Base-by-base conservation (phyloP, 805 yeast genomes). In the Cyberlindnera saturnus region DNA sequence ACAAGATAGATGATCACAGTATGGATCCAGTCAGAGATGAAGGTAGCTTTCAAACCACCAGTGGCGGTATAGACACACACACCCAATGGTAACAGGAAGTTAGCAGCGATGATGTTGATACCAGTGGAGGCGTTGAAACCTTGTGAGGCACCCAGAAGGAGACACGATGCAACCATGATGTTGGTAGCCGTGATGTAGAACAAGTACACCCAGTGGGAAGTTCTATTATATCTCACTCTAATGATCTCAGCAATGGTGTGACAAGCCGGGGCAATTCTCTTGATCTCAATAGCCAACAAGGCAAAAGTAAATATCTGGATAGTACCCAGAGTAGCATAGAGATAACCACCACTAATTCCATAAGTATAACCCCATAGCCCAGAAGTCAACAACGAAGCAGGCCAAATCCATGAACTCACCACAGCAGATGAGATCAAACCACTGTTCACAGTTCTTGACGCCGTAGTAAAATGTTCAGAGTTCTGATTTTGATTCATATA, bases 341-440 rank as follows among this genome's bases (percentile, higher is more conserved):
- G 49, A 40, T 57, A 66, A 0, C 68, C 64, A 30, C 70, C 73
- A 48, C 59, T 59, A n/a, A 73, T 54, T 19, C 77, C 77, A 50
- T 67, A 62, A 6, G 54, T 39, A 47, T 72, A 73, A 34, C 66
- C 56, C 70, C 70, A 62, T 4, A 65, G 56, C 2, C 69, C 62
- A 3, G 72, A 64, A 8, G 62, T 53, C 34, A 64, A 58, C 36
- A 65, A 57, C 28, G 68, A 71, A 36, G 70, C 67, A 6, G 72
- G 69, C 73, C 75, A 71, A 20, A 72, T 68, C 77, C 78, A 74
- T 1, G 74, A 64, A 11, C 70, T 39, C 10, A 71, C 73, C 4
- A 67, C 68, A 13, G 73, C 67, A 1, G 73, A 65, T 3, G 71
- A 63, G 18, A 70, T 68, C 14, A 73, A 52, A 16, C 77, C 77